Evolutionary conservation across 495 filamentous ascomycete genomes (phyloP).

Genomic region (Letharia lupina): DNA sequence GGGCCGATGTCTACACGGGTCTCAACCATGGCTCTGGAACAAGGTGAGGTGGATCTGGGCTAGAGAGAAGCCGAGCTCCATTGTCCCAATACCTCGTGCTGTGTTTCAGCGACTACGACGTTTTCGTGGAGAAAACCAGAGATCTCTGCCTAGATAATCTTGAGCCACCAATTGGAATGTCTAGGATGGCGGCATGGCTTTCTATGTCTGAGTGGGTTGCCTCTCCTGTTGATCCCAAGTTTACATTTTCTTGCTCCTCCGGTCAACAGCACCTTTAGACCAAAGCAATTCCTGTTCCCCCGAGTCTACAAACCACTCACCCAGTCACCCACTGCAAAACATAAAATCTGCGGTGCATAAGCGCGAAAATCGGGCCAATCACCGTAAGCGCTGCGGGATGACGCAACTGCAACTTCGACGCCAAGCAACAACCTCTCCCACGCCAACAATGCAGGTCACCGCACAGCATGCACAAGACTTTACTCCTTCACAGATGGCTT

Average conservation of each 20-base stretch:
- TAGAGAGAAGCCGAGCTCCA: too few relatives aligned
- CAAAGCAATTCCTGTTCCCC: too few relatives aligned
- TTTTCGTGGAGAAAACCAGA: not conserved
- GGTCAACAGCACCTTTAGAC: not conserved
- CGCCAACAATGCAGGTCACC: slow-evolving; percentile 7
- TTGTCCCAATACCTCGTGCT: not conserved
- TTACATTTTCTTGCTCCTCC: not conserved
- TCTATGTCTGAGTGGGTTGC: not conserved
- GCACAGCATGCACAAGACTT: slow-evolving; percentile 73
- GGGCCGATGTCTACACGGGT: not conserved
- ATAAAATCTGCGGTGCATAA: not conserved
- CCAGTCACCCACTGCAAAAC: too few relatives aligned
- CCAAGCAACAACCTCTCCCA: slow-evolving; percentile 4
- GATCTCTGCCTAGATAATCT: not conserved
- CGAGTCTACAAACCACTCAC: too few relatives aligned
- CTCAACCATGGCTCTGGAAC: not conserved
- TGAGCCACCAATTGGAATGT: not conserved
- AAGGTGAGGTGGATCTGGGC: not conserved
- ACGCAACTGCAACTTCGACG: not conserved
- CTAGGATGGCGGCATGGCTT: not conserved
- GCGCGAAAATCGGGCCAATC: not conserved
- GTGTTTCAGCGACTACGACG: not conserved
- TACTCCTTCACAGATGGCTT: slow-evolving; percentile 96
- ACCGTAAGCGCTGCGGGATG: slow-evolving; percentile 1
- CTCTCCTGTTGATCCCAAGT: not conserved